Base-by-base conservation (phyloP, 1,284 basidiomycete genomes). In the Pseudozyma sp. region DNA sequence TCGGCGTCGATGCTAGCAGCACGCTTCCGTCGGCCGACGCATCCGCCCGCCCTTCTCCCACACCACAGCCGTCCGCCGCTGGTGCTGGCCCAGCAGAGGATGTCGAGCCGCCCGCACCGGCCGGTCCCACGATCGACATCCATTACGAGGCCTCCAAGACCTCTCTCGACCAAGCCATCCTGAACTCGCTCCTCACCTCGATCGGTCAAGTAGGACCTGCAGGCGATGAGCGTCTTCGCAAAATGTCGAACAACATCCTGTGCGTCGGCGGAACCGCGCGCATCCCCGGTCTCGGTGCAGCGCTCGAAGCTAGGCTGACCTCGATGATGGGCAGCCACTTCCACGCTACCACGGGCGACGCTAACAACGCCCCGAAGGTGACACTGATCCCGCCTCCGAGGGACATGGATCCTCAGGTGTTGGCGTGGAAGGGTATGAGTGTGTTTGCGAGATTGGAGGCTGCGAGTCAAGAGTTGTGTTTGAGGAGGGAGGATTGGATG, bases 341-440 rank as follows among this genome's bases (percentile, higher is more conserved):
- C 16, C 37, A 24, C 3, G 11, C 33, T 3, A 60, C 64, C 16
- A 64, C 63, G 14, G 73, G 67, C 1, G 74, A 77, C 37, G 72
- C 75, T 6, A 62, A 60, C 24, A 65, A 62, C 17, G 76, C 66
- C 37, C 78, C 69, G 34, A 76, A 75, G 40, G 92, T 84, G 91
- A 92, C 81, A 90, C 92, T 96, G 66, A 92, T 98, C 46, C 93
- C 94, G 16, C 91, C 94, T 3, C 94, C 94, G 1, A 92, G 94
- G 81, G 94, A 94, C 64, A 90, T 97, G 62, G 94, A 98, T 85
- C 93, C 94, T 6, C 89, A 90, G 39, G 90, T 94, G 51, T 88
- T 98, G 43, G 90, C 90, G 24, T 99, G 96, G 96, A 97, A 97
- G 85, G 96, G 96, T 6, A 94, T 92, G 17, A 90, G 92, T n/a